Evolutionary conservation across 352 stramenopile species (phyloP).

Genomic region (Globisporangium recalcitrans): DNA sequence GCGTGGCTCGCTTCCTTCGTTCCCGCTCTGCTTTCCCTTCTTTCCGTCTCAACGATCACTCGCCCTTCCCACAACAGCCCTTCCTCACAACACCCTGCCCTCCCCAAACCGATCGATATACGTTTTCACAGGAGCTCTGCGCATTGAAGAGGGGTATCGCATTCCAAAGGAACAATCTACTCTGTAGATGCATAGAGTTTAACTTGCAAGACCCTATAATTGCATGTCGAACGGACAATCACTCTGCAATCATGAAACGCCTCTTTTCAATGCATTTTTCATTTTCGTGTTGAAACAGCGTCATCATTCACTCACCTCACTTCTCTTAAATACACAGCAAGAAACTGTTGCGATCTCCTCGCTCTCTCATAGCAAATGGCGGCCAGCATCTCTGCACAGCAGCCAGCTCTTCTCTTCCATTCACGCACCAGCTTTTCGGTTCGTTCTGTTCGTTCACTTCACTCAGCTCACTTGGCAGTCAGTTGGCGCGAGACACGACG

Average conservation of each 20-base stretch:
- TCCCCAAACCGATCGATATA: background rate
- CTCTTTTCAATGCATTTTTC: background rate
- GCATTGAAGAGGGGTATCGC: background rate
- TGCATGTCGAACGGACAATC: constrained; percentile 2
- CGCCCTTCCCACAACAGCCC: background rate
- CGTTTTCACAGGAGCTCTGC: background rate
- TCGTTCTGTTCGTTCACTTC: background rate
- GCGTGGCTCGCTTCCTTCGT: constrained; percentile 7
- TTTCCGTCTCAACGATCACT: constrained; percentile 6
- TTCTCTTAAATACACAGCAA: constrained; percentile 3
- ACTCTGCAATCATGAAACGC: too few relatives aligned
- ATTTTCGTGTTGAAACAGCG: background rate
- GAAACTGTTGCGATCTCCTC: background rate
- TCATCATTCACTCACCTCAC: background rate
- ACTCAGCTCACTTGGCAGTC: background rate
- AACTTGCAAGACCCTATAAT: background rate
- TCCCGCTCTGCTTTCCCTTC: background rate
- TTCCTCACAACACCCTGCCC: background rate
- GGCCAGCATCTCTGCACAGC: background rate
- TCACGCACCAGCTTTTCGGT: background rate
- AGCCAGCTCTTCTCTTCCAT: background rate
- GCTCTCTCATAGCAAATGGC: background rate
- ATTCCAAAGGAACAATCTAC: background rate
- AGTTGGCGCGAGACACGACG: constrained; percentile 1
- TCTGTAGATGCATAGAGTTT: background rate